These are phyloP conservation scores for Vitrella brassicaformis DNA, from an alignment of 73 alveolate genomes.

Conservation along the genomic window DNA sequence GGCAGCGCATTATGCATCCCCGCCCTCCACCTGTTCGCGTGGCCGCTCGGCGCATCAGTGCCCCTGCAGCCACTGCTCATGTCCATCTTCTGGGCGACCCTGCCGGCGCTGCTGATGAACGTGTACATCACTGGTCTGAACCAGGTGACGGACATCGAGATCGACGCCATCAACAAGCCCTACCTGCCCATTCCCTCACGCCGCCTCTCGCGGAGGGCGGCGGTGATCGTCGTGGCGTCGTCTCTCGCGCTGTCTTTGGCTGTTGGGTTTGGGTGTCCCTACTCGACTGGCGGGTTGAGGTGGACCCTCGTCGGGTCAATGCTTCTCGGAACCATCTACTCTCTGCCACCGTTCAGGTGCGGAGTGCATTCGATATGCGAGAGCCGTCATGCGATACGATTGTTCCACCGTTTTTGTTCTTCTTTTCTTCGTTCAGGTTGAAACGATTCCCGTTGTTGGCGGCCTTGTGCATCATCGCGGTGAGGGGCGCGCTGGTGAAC, in stretches of 20 bases:
- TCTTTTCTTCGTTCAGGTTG: background rate
- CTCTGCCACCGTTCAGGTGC: too few relatives aligned
- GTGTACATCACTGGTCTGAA: constrained; percentile 37
- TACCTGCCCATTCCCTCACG: background rate
- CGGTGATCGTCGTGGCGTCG: background rate
- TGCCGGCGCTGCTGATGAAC: background rate
- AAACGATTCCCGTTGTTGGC: background rate
- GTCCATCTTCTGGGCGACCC: background rate
- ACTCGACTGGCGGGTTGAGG: background rate
- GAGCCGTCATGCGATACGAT: too few relatives aligned
- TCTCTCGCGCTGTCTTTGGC: background rate
- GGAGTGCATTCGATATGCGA: too few relatives aligned
- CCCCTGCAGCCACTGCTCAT: background rate
- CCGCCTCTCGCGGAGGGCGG: background rate
- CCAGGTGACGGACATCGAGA: constrained; percentile 11
- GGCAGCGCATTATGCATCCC: constrained; percentile 13
- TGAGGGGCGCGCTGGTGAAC: background rate
- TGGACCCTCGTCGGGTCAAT: background rate
- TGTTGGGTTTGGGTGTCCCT: background rate
- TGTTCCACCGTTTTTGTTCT: too few relatives aligned
- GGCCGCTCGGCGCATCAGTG: background rate
- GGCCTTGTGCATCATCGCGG: background rate
- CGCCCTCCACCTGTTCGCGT: background rate
- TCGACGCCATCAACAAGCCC: background rate
- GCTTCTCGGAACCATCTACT: background rate